Conservation (phyloP, 345 rosid genomes). For the Triadica sebifera region DNA sequence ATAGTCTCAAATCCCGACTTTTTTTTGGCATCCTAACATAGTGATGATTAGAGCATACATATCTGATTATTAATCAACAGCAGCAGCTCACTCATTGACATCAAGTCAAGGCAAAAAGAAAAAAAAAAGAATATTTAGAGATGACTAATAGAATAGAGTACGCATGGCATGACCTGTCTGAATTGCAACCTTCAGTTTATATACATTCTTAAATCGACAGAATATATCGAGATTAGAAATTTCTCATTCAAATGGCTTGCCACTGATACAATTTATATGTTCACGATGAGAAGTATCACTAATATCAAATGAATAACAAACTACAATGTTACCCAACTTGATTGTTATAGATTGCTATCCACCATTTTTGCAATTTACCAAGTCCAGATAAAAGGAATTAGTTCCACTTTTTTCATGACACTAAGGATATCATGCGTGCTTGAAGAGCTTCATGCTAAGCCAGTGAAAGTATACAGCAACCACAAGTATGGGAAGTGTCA, state of each 20-base stretch:
- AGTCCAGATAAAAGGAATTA: neutral
- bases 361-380: neutral
- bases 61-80: neutral
- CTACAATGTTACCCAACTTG: no score
- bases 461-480: constrained; percentile 79
- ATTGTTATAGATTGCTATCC: neutral
- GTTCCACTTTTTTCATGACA: neutral
- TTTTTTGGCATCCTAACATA: neutral
- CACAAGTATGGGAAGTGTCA: constrained; percentile 69
- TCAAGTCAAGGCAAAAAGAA: neutral
- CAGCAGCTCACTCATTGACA: neutral
- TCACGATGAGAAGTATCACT: no score
- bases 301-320: neutral
- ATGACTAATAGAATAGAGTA: neutral
- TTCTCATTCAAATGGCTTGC: neutral
- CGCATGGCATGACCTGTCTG: neutral
- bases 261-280: neutral
- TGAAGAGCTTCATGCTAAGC: constrained; percentile 91
- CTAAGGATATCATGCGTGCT: constrained; percentile 56
- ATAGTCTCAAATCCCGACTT: neutral
- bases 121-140: neutral
- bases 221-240: neutral
- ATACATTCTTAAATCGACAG: neutral
- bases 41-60: neutral
- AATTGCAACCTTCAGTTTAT: neutral